Conservation (phyloP, 192 early-diverging fungal genomes). For the Coemansia asiatica region DNA sequence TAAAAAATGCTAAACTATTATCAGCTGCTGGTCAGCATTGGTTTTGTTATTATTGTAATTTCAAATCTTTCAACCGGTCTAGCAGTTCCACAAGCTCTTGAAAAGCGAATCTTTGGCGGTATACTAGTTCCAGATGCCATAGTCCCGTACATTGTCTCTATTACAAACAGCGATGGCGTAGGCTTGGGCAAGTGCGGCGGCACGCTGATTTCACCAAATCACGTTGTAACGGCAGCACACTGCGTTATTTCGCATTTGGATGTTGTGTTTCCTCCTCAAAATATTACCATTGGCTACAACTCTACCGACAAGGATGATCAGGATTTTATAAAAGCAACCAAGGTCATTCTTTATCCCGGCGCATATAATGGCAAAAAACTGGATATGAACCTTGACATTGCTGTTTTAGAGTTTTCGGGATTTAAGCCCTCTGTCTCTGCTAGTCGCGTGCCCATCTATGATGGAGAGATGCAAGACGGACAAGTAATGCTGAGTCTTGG, state of each 20-base stretch:
- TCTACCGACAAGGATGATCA: constrained; percentile 5
- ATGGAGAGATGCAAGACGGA: background rate
- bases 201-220: background rate
- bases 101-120: constrained; percentile 8
- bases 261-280: background rate
- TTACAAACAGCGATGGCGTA: background rate
- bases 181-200: constrained; percentile 3
- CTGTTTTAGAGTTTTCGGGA: background rate
- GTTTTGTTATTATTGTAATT: constrained; percentile 3
- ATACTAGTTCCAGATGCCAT: constrained; percentile 5
- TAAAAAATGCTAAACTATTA: background rate
- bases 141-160: constrained; percentile 3
- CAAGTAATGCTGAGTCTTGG: constrained; percentile 4
- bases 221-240: constrained; percentile 5
- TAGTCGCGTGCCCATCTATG: background rate
- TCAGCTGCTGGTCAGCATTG: constrained; percentile 6
- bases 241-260: background rate
- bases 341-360: constrained; percentile 3
- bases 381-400: constrained; percentile 9
- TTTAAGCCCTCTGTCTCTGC: background rate
- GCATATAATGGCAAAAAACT: constrained; percentile 2
- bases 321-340: background rate
- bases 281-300: constrained; percentile 13
- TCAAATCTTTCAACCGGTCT: background rate
- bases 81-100: background rate